These are phyloP conservation scores for Marasmius sp. DNA, from an alignment of 1,284 basidiomycete species.

Conservation along the genomic window DNA sequence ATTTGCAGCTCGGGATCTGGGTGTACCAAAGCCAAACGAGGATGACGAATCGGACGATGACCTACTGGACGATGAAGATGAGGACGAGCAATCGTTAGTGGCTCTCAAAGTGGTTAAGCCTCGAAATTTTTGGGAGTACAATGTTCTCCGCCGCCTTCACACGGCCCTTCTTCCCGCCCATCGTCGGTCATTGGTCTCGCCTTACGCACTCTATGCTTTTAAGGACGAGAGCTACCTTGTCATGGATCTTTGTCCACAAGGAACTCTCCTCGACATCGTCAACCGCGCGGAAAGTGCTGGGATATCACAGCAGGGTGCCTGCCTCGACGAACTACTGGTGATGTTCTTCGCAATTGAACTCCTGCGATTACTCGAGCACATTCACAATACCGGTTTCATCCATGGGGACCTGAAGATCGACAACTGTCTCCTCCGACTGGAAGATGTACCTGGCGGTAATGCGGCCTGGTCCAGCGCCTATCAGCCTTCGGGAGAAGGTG, in stretches of 20 bases:
- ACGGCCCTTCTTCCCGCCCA: slow-evolving; percentile 56
- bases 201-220: slow-evolving; percentile 79
- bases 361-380: slow-evolving; percentile 77
- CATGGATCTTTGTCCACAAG: slow-evolving; percentile 88
- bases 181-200: slow-evolving; percentile 67
- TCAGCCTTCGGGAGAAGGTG: slow-evolving; percentile 71
- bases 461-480: slow-evolving; percentile 78
- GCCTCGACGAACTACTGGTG: slow-evolving; percentile 91
- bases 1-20: slow-evolving; percentile 76
- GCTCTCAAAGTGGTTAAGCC: slow-evolving; percentile 95
- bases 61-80: slow-evolving; percentile 59
- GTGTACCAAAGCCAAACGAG: slow-evolving; percentile 28
- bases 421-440: slow-evolving; percentile 92
- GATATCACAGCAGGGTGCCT: slow-evolving; percentile 74
- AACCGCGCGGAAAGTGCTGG: slow-evolving; percentile 78
- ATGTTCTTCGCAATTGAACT: slow-evolving; percentile 96
- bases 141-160: slow-evolving; percentile 81
- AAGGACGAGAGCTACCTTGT: slow-evolving; percentile 90
- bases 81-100: slow-evolving; percentile 58
- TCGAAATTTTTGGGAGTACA: slow-evolving; percentile 90
- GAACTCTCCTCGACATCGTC: slow-evolving; percentile 90
- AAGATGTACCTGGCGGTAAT: slow-evolving; percentile 73
- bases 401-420: slow-evolving; percentile 99
- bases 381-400: slow-evolving; percentile 84
- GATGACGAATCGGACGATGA: slow-evolving; percentile 44